Evolutionary conservation across 2,329 filamentous ascomycete species (phyloP).

Genomic region (Epichloe sylvatica): DNA sequence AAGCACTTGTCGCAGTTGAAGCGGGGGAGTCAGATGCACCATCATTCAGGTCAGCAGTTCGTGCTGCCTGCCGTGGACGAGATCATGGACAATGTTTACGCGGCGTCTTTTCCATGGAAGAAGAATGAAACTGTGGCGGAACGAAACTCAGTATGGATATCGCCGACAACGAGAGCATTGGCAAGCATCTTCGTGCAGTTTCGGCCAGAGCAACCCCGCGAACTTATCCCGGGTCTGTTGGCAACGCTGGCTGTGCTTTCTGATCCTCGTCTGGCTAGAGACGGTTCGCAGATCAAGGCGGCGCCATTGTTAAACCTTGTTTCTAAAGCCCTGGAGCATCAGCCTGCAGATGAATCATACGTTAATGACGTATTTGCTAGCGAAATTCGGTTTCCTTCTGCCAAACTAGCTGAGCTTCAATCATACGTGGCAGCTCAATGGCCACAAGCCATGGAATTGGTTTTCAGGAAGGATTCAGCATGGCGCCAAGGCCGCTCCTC

Average conservation of each 20-base stretch:
- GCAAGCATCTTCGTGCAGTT: constrained; percentile 20
- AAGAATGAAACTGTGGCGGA: not conserved
- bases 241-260: constrained; percentile 19
- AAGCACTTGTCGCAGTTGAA: constrained; percentile 23
- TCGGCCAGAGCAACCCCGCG: constrained; percentile 10
- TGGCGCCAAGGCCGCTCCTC: constrained; percentile 10
- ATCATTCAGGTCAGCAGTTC: constrained; percentile 11
- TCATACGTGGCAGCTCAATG: constrained; percentile 18
- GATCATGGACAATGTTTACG: constrained; percentile 11
- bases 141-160: not conserved
- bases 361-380: constrained; percentile 10
- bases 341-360: constrained; percentile 9
- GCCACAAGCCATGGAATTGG: constrained; percentile 12
- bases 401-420: constrained; percentile 11
- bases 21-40: constrained; percentile 13
- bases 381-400: constrained; percentile 7
- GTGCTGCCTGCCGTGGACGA: constrained; percentile 18
- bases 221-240: constrained; percentile 19
- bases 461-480: constrained; percentile 10
- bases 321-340: constrained; percentile 10
- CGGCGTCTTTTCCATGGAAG: not conserved
- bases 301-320: constrained; percentile 19
- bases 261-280: constrained; percentile 12
- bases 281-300: constrained; percentile 7
- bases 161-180: constrained; percentile 12